Base-by-base conservation (phyloP, 805 yeast species). In the Kluyveromyces aestuarii region DNA sequence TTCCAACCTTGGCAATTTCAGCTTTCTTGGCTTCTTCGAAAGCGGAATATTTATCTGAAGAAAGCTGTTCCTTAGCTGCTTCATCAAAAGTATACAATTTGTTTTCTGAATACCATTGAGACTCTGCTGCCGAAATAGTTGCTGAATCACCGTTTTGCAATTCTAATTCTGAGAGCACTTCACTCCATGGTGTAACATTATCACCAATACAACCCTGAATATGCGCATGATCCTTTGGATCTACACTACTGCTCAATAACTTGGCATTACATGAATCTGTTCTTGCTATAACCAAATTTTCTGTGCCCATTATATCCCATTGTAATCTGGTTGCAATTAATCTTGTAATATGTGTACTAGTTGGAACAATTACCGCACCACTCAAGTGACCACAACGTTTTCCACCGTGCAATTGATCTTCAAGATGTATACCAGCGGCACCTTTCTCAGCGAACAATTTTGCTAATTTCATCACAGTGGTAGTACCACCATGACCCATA, bases 391-490 rank as follows among this genome's bases (percentile, higher is more conserved):
- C 84, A 63, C 84, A 80, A 57, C 79, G 76, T 65, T 80, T 80
- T 41, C 83, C 81, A 37, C 85, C 85, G 50, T 77, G 82, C 39
- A 80, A 64, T 59, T 80, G 82, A 59, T 80, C 85, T 53, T 80
- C 85, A 25, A 78, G 63, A 59, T 80, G 85, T 44, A 80, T 75
- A n/a, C 77, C 84, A 1, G 84, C 80, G 2, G 85, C 83, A 21
- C 85, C 85, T 18, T 71, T 70, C 59, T 80, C 84, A n/a, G 81
- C 84, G 66, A 80, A 80, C 45, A 79, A 59, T 57, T 81, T 80
- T 21, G 84, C 82, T 48, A 79, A 63, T 57, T 80, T 80, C 85
- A 80, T 80, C 3, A 80, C 81, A 0, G 83, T 72, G 2, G 80
- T 75, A 13, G 73, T 63, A 11, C 84, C 82, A 17, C 85, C 85